Evolutionary conservation across 768 basidiomycete species (phyloP), one percentile per base, ranked within the genome.

Genomic region (Pleurotus tuber-regium): DNA sequence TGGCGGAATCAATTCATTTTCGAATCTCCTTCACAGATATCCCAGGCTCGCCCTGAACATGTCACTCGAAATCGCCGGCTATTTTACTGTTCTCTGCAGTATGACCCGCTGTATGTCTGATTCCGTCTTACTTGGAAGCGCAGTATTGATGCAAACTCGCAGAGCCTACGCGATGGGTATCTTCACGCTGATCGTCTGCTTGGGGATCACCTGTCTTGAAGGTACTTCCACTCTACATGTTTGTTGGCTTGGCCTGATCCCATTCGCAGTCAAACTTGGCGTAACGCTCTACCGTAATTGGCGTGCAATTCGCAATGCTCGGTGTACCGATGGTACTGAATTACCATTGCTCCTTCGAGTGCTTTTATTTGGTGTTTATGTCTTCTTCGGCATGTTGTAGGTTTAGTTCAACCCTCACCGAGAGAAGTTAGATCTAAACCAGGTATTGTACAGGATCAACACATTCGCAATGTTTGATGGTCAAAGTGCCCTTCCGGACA

Each of bases 371-470:
- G 68, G 64, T 3, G 43, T 61, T 5, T 73, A 67, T 50, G 55
- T 71, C 21, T 50, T 63, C 12, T 54, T 70, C 43, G 70, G 70
- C 18, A 64, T 70, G 57, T 44, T 60, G 69, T 70, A 39, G 44
- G 66, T 60, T 18, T 2, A 25, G 18, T 48, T 46, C 18, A 2
- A 10, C 29, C 14, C 7, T 19, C 40, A 9, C 16, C 35, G 18
- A 51, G 14, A 12, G 6, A 25, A 11, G 41, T 25, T 9, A 9
- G n/a, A n/a, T 43, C 10, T 24, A 30, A 41, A 30, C 18, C 14
- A 16, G 26, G 23, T 23, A 36, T 16, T 35, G 23, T 50, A 28
- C 16, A 71, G 66, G 4, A 66, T 63, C 21, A 68, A 65, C 43
- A 42, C 70, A n/a, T 46, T 71, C 28, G 53, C 56, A 4, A 51